phyloP scores from a whole-genome alignment of 2,329 filamentous ascomycete species.

The Pseudomassariella vexata region DNA sequence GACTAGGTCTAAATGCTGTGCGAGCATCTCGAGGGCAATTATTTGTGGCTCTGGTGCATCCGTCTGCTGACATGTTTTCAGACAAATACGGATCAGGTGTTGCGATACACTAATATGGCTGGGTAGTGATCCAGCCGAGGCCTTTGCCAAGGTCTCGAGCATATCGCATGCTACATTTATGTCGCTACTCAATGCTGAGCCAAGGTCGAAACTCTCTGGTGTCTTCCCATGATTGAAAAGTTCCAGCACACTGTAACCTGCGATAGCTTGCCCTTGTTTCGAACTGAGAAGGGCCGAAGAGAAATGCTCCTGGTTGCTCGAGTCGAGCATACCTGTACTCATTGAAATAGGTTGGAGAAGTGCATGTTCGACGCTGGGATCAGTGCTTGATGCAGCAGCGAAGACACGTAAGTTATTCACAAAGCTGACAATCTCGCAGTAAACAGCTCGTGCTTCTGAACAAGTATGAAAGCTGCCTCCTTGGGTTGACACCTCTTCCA shows the following conservation, averaged over 20 bases:
- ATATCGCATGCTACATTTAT: constrained; percentile 33
- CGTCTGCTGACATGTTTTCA: constrained; percentile 31
- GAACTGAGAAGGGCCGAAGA: constrained; percentile 3
- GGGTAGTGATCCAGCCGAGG: constrained; percentile 17
- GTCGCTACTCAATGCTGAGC: constrained; percentile 30
- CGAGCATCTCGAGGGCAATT: constrained; percentile 41
- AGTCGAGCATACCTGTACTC: background rate
- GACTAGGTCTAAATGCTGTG: constrained; percentile 35
- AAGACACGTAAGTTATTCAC: too few relatives aligned
- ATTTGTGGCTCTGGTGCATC: constrained; percentile 39
- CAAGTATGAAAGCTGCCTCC: constrained; percentile 14
- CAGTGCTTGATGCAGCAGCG: too few relatives aligned
- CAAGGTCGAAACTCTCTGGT: constrained; percentile 21
- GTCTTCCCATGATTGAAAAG: too few relatives aligned
- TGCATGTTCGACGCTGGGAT: constrained; percentile 1
- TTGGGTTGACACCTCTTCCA: constrained; percentile 12
- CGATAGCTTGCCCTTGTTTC: constrained; percentile 6
- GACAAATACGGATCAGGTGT: constrained; percentile 35
- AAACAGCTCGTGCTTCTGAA: constrained; percentile 23
- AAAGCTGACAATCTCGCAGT: constrained; percentile 24
- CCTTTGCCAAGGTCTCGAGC: constrained; percentile 29
- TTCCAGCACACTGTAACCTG: constrained; percentile 2
- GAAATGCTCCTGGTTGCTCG: background rate
- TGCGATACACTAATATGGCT: background rate
- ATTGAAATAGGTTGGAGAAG: too few relatives aligned